Base-by-base conservation (phyloP, 768 basidiomycete species). In the Galerina sulciceps region DNA sequence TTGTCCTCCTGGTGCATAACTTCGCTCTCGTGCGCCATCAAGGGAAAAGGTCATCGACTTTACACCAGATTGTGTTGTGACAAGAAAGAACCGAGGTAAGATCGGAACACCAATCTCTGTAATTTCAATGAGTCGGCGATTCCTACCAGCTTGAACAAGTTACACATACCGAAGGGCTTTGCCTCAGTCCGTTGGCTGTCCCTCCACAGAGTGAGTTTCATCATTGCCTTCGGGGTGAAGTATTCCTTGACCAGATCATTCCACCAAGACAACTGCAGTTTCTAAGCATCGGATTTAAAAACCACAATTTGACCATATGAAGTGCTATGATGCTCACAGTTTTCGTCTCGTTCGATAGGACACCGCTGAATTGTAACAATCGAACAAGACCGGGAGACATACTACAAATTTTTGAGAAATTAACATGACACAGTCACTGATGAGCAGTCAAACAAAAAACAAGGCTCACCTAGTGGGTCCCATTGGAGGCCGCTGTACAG, bases 191-290 rank as follows among this genome's bases (percentile, higher is more conserved):
- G 82, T 67, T 86, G 84, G 65, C 90, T 92, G 70, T 93, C 91
- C 69, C 91, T 91, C 92, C 92, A 93, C n/a, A 94, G 74, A 2
- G 90, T 93, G 64, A 94, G 80, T 69, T 86, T 90, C 85, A 93
- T 85, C 45, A 83, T 72, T 18, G 90, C 88, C 58, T 84, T 84
- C 2, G 85, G 81, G 9, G 85, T 84, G 67, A 93, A 94, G 62
- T 87, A 93, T 26, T 88, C 85, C 48, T 79, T 78, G 58, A 92
- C 82, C 37, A 91, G 65, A 3, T 76, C 75, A 10, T 78, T 76
- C 93, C 92, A 94, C 76, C 82, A 89, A 13, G 81, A 77, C 45
- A 90, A 74, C 64, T 84, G 80, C 48, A 85, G 69, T 81, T 90
- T 89, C 81, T 89, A 46, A 14, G 53, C 15, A 31, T n/a, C 9